Evolutionary conservation across 148 eudicot genomes (phyloP).

Genomic region (Nepenthes mirabilis): DNA sequence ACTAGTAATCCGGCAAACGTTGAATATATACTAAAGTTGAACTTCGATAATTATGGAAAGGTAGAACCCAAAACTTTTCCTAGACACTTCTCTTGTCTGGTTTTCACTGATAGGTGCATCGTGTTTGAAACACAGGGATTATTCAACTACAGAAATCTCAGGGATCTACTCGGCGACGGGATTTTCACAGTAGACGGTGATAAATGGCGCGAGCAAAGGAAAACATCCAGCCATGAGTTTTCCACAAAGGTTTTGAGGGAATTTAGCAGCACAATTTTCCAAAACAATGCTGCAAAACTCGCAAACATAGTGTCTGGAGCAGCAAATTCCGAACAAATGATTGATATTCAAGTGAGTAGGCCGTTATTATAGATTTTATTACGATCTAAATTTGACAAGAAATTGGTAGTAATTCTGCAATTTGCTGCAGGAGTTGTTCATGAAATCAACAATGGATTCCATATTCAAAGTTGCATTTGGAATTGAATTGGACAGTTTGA

Average conservation of each 20-base stretch:
- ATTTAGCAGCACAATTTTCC: slow-evolving; percentile 43
- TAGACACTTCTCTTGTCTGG: neutral
- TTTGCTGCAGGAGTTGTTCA: slow-evolving; percentile 50
- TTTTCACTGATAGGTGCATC: neutral
- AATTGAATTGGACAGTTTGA: slow-evolving; percentile 49
- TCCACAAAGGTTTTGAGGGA: slow-evolving; percentile 55
- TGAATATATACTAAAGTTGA: slow-evolving; percentile 60
- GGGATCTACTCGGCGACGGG: slow-evolving; percentile 61
- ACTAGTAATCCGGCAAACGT: slow-evolving; percentile 51
- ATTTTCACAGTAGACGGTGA: slow-evolving; percentile 72
- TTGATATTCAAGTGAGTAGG: slow-evolving; percentile 54
- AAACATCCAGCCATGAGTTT: slow-evolving; percentile 57
- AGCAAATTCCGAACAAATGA: slow-evolving; percentile 19
- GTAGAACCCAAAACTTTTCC: slow-evolving; percentile 12
- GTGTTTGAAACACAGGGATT: slow-evolving; percentile 28
- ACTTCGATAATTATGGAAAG: slow-evolving; percentile 48
- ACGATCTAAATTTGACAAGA: neutral
- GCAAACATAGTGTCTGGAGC: slow-evolving; percentile 45
- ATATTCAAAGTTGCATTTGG: slow-evolving; percentile 67
- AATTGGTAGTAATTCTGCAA: neutral
- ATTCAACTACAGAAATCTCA: slow-evolving; percentile 25
- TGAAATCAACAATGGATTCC: slow-evolving; percentile 68
- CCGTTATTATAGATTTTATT: neutral
- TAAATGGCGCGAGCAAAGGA: slow-evolving; percentile 65
- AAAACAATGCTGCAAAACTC: slow-evolving; percentile 39